Evolutionary conservation across 371 early-diverging fungal genomes (phyloP).

Genomic region (Actinomucor elegans): DNA sequence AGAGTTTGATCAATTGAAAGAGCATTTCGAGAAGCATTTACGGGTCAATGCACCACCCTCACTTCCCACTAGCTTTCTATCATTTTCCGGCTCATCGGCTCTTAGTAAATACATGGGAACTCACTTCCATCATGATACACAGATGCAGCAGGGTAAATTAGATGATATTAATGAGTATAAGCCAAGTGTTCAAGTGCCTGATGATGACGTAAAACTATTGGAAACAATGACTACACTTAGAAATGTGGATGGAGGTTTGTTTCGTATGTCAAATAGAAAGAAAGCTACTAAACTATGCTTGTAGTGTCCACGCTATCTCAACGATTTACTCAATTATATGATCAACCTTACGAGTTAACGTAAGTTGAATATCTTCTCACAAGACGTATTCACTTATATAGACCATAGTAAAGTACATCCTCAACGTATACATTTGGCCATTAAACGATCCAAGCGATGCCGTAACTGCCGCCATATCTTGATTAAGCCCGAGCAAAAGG

Average conservation of each 20-base stretch:
- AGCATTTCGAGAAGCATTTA: slow-evolving; percentile 75
- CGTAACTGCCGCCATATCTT: slow-evolving; percentile 84
- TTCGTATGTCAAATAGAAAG: not conserved
- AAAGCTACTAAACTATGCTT: not conserved
- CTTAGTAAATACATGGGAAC: slow-evolving; percentile 45
- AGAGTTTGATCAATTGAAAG: slow-evolving; percentile 84
- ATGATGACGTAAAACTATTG: slow-evolving; percentile 45
- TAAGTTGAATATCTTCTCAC: slow-evolving; percentile 10
- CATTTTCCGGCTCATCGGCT: slow-evolving; percentile 36
- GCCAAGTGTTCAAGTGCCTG: slow-evolving; percentile 49
- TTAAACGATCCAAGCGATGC: slow-evolving; percentile 86
- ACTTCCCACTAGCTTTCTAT: slow-evolving; percentile 42
- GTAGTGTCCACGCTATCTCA: slow-evolving; percentile 70
- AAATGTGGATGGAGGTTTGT: slow-evolving; percentile 40
- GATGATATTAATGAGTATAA: slow-evolving; percentile 54
- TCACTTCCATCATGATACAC: slow-evolving; percentile 27
- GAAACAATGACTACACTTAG: slow-evolving; percentile 51
- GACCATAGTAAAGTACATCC: slow-evolving; percentile 59
- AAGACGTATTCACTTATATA: not conserved
- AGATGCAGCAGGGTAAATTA: slow-evolving; percentile 30
- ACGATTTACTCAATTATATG: slow-evolving; percentile 66
- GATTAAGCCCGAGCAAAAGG: slow-evolving; percentile 91
- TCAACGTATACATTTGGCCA: slow-evolving; percentile 84
- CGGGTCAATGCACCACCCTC: slow-evolving; percentile 42
- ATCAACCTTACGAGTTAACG: slow-evolving; percentile 61